Conservation (phyloP, 2,329 filamentous ascomycete species). For the Alternaria hordeiaustralica region DNA sequence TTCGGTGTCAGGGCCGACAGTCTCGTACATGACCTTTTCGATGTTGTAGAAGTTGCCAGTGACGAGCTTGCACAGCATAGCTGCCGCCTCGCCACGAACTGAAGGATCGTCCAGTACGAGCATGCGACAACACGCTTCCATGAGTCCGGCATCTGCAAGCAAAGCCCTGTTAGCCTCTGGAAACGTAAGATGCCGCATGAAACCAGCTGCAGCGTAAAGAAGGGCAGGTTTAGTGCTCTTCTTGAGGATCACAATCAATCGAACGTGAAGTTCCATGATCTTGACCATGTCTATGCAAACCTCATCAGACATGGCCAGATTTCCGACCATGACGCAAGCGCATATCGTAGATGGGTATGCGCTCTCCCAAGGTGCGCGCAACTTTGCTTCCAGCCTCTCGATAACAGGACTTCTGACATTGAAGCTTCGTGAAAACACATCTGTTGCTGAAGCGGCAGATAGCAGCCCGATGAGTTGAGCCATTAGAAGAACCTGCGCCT, state of each 20-base stretch:
- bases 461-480: slow-evolving; percentile 41
- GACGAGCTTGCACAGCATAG: slow-evolving; percentile 43
- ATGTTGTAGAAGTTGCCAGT: slow-evolving; percentile 42
- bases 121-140: slow-evolving; percentile 38
- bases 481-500: slow-evolving; percentile 35
- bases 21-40: slow-evolving; percentile 34
- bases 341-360: slow-evolving; percentile 40
- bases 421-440: slow-evolving; percentile 40
- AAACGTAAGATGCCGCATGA: slow-evolving; percentile 47
- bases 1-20: slow-evolving; percentile 21
- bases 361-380: slow-evolving; percentile 21
- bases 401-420: slow-evolving; percentile 35
- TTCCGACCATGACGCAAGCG: slow-evolving; percentile 48
- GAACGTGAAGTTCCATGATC: slow-evolving; percentile 38
- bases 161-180: slow-evolving; percentile 39
- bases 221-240: slow-evolving; percentile 36
- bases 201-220: slow-evolving; percentile 46
- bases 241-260: slow-evolving; percentile 38
- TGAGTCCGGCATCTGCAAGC: slow-evolving; percentile 41
- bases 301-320: slow-evolving; percentile 46
- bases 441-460: slow-evolving; percentile 43
- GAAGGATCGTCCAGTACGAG: slow-evolving; percentile 37
- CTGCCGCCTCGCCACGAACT: slow-evolving; percentile 45
- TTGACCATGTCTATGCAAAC: slow-evolving; percentile 45
- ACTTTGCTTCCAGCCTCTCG: slow-evolving; percentile 34